Conservation (phyloP, 2,329 filamentous ascomycete species). For the Pyrenochaeta sp. region DNA sequence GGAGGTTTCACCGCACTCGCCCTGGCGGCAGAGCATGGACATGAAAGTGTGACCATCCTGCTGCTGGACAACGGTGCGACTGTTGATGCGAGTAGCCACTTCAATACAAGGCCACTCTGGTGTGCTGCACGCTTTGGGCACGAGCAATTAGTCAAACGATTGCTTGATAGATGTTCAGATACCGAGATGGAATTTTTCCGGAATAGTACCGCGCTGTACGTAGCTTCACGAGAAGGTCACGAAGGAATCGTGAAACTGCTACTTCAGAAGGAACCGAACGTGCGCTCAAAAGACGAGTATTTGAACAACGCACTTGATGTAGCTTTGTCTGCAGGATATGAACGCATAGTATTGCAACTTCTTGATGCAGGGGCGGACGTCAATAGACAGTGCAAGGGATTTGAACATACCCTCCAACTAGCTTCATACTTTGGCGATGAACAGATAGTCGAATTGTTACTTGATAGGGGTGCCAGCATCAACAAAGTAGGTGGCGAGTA, state of each 20-base stretch:
- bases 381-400: too few relatives aligned
- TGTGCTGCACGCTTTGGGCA: background rate
- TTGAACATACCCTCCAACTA: too few relatives aligned
- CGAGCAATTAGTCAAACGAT: background rate
- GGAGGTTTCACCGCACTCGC: too few relatives aligned
- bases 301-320: too few relatives aligned
- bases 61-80: slow-evolving; percentile 25
- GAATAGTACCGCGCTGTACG: background rate
- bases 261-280: slow-evolving; percentile 1
- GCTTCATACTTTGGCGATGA: too few relatives aligned
- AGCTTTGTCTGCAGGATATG: too few relatives aligned
- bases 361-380: too few relatives aligned
- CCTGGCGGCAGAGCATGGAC: too few relatives aligned
- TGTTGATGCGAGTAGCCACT: background rate
- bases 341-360: slow-evolving; percentile 11
- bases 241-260: slow-evolving; percentile 3
- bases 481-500: background rate
- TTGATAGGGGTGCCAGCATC: background rate
- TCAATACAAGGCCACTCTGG: background rate
- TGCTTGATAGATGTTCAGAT: background rate
- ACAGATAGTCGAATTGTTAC: too few relatives aligned
- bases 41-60: background rate
- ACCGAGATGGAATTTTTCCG: background rate
- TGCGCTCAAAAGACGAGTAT: too few relatives aligned
- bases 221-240: slow-evolving; percentile 2